Conservation (phyloP, 495 filamentous ascomycete species). For the Sordaria brevicollis region DNA sequence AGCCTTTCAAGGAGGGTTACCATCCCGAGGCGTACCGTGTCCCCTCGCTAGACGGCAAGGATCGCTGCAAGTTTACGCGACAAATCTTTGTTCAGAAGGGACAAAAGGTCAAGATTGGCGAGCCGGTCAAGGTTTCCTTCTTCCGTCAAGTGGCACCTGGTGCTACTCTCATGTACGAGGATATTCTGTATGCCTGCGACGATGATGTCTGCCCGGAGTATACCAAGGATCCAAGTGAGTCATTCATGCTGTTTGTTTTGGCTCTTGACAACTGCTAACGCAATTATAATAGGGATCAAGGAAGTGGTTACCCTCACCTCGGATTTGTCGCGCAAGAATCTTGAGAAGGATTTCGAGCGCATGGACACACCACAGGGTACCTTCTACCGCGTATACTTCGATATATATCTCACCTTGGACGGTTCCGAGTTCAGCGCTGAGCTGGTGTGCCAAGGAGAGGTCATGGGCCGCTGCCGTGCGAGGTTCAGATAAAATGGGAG, state of each 20-base stretch:
- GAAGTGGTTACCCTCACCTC: conserved; percentile 97
- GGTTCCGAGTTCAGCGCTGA: conserved; percentile 97
- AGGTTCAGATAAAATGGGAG: conserved; percentile 51
- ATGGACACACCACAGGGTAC: conserved; percentile 99
- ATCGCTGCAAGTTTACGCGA: conserved; percentile 96
- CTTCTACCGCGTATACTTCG: conserved; percentile 82
- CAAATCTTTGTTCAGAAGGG: conserved; percentile 99
- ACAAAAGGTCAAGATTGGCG: conserved; percentile 96
- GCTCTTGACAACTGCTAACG: conserved; percentile 17
- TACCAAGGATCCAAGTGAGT: conserved; percentile 97
- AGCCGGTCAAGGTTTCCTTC: conserved; percentile 97
- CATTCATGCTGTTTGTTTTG: not conserved
- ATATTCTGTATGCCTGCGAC: conserved; percentile 95
- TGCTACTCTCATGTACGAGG: conserved; percentile 98
- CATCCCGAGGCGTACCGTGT: conserved; percentile 97
- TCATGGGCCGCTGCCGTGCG: conserved; percentile 93
- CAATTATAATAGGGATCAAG: conserved; percentile 77
- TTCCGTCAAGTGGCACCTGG: conserved; percentile 97
- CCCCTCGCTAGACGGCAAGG: conserved; percentile 90
- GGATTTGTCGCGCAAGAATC: conserved; percentile 92
- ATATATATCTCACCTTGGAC: conserved; percentile 87
- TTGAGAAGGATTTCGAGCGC: conserved; percentile 97
- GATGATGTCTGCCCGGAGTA: conserved; percentile 98
- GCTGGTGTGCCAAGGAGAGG: conserved; percentile 95
- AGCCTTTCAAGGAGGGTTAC: conserved; percentile 98